phyloP scores from a whole-genome alignment of 2,329 filamentous ascomycete genomes.

The Diaporthe vexans region DNA sequence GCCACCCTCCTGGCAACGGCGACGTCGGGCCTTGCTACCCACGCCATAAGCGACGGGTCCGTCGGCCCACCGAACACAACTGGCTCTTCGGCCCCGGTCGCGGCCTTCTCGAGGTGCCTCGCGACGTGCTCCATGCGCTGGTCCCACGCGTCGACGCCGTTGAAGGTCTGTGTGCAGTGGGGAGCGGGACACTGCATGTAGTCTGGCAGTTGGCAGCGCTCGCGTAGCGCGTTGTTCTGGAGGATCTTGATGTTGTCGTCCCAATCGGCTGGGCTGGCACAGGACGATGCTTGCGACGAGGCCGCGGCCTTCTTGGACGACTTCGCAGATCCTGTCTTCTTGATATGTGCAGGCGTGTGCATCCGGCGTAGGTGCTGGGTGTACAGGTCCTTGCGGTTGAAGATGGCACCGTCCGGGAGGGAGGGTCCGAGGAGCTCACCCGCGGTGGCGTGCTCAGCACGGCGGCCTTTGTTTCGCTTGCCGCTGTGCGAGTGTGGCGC shows the following conservation, averaged over 20 bases:
- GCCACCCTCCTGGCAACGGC: constrained; percentile 51
- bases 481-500: constrained; percentile 44
- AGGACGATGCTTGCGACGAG: constrained; percentile 1
- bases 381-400: constrained; percentile 94
- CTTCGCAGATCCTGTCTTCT: constrained; percentile 46
- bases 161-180: constrained; percentile 72
- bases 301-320: constrained; percentile 25
- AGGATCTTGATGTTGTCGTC: constrained; percentile 69
- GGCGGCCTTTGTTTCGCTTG: constrained; percentile 33
- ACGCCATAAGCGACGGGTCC: constrained; percentile 56
- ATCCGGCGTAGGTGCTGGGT: constrained; percentile 90
- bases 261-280: constrained; percentile 51
- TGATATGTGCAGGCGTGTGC: constrained; percentile 72
- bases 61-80: constrained; percentile 56
- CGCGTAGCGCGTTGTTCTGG: constrained; percentile 70
- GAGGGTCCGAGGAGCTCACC: constrained; percentile 42
- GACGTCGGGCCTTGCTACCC: constrained; percentile 56
- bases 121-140: constrained; percentile 90
- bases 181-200: constrained; percentile 72
- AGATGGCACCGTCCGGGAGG: constrained; percentile 72
- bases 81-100: constrained; percentile 49
- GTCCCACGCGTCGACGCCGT: constrained; percentile 79
- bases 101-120: constrained; percentile 77
- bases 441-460: constrained; percentile 33
- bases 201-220: constrained; percentile 73